Evolutionary conservation across 495 filamentous ascomycete species (phyloP), one percentile per base, ranked within the genome.

Genomic region (Lichina pygmaea): DNA sequence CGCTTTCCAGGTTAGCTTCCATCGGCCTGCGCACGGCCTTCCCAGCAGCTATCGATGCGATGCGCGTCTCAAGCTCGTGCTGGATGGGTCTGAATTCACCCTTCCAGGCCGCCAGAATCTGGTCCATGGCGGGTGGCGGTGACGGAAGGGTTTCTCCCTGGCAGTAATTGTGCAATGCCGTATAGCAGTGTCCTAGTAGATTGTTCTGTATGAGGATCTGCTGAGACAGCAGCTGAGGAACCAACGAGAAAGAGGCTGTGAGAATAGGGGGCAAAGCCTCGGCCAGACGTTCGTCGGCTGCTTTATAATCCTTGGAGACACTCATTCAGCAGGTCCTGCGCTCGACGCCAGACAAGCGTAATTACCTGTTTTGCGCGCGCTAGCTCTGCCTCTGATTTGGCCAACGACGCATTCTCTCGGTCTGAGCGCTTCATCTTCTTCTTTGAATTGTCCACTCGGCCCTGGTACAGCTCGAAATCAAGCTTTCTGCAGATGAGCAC

Each of bases 111-210:
- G 71, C 57, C 42, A 91, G 62, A 0, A 92, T 70, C 34, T 78
- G 70, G 16, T 75, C 72, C 65, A 81, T 77, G 2, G 77, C 58
- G 0, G 79, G 78, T 0, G 82, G 70, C 11, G 81, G 78, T 8
- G 75, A 78, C 2, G 76, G 75, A 53, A 86, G 81, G 8, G 68
- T 63, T 46, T 73, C 63, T 24, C 78, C 70, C 45, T 77, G 62
- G 49, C 79, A 82, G 58, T 80, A 94, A 48, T 72, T 72, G 55
- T 84, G 75, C 4, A 93, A 62, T 0, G 74, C 64, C 9, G 86
- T 93, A 60, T 95, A 95, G 51, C 81, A 78, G 46, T 89, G 65
- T 0, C 73, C 86, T 3, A 93, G 67, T 30, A 95, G 64, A 38
- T 73, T 71, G 57, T 86, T 89, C 53, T 95, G 86, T 36, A 83